These are phyloP conservation scores for Xerocomellus intermedius DNA, from an alignment of 768 basidiomycete species.

Conservation along the genomic window DNA sequence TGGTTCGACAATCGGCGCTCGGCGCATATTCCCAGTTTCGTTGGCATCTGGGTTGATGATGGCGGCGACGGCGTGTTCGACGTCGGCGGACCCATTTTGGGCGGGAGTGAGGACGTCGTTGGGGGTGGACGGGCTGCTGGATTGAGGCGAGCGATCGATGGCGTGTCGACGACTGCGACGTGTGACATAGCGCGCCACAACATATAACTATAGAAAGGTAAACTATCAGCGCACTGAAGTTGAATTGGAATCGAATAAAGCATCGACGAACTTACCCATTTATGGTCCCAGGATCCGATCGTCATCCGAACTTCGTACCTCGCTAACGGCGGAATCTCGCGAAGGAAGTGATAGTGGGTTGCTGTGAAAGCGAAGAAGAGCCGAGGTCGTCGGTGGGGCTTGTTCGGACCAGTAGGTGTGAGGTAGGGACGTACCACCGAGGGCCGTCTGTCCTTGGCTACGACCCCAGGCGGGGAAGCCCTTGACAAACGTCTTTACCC, in stretches of 20 bases:
- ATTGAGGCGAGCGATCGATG: constrained; percentile 19
- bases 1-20: constrained; percentile 19
- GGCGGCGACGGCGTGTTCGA: constrained; percentile 16
- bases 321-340: constrained; percentile 64
- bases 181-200: constrained; percentile 63
- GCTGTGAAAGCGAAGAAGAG: constrained; percentile 33
- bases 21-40: not conserved
- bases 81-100: constrained; percentile 8
- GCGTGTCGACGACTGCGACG: constrained; percentile 35
- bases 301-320: constrained; percentile 59
- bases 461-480: constrained; percentile 58
- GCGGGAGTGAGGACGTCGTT: not conserved
- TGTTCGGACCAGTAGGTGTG: too few relatives aligned
- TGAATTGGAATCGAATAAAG: not conserved
- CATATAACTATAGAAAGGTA: constrained; percentile 46
- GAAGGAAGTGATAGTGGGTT: constrained; percentile 66
- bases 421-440: constrained; percentile 37
- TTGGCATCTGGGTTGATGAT: constrained; percentile 1
- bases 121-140: constrained; percentile 28
- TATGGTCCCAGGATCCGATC: constrained; percentile 68
- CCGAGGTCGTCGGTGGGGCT: not conserved
- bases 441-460: constrained; percentile 59
- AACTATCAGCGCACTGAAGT: not conserved
- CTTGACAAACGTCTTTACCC: constrained; percentile 46
- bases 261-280: constrained; percentile 57